Evolutionary conservation across 176 grass and related monocot species (phyloP).

Genomic region (Melocanna baccifera): DNA sequence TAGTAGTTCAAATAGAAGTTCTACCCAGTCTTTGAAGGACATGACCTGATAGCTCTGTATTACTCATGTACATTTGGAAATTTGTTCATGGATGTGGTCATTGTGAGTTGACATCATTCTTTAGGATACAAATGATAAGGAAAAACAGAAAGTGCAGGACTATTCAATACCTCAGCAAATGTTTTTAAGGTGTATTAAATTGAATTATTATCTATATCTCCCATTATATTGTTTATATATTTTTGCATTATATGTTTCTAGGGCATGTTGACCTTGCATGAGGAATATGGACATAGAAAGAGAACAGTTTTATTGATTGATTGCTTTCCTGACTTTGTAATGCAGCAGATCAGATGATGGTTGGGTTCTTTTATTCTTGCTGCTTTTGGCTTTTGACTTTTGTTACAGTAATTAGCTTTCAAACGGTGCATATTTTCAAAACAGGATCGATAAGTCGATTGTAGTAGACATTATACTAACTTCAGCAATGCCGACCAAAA

Average conservation of each 20-base stretch:
- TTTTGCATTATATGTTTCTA: not conserved
- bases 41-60: constrained; percentile 9
- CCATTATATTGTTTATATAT: not conserved
- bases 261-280: not conserved
- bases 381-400: no score
- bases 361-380: no score
- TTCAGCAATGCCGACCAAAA: no score
- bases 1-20: not conserved
- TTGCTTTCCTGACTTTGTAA: not conserved
- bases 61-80: not conserved
- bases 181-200: not conserved
- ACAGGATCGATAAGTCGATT: no score
- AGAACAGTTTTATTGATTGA: not conserved
- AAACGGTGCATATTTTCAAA: no score
- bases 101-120: constrained; percentile 24
- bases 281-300: not conserved
- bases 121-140: not conserved
- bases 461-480: no score
- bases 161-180: not conserved
- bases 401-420: no score
- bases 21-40: not conserved
- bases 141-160: not conserved
- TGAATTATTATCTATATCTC: not conserved
- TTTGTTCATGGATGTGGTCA: constrained; percentile 10
- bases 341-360: not conserved